Evolutionary conservation across 352 stramenopile species (phyloP), one percentile per base, ranked within the genome.

Genomic region (Phytophthora litchii): DNA sequence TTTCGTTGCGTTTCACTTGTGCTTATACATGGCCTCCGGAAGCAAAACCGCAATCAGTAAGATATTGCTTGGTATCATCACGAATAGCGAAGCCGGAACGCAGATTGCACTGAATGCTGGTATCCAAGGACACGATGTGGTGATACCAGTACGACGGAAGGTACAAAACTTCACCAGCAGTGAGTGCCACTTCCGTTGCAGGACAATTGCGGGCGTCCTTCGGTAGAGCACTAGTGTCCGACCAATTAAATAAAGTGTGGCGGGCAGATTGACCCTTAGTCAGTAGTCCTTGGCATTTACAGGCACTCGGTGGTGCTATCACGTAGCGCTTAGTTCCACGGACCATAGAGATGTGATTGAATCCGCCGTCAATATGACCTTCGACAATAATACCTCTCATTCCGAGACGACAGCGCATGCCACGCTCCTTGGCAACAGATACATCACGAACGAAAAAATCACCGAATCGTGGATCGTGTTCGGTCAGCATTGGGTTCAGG

Each of bases 111-210:
- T 99, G 96, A 23, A 95, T 94, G 66, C 89, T 98, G 23, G 97
- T 91, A 61, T 97, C 89, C 11, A 98, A 74, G 35, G 89, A 96
- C 6, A 98, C 87, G 64, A 99, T 98, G 64, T 96, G 97, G 70
- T 99, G 96, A 67, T 98, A 97, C 91, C 92, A 98, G 54, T 80
- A 89, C 7, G 92, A 97, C 7, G 95, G 95, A 23, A 98, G 67
- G 70, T 98, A 98, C 21, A 98, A 62, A 8, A 97, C 90, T 72
- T 99, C 95, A 4, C 96, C 96, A 1, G 86, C 76, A 16, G 83
- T 84, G 23, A 99, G 67, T 3, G 98, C 77, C 7, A 98, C 93
- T 59, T 99, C 95, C 6, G 91, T 94, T 9, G 76, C 73, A 8
- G 70, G 75, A 20, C 90, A 94, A 27, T 86, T 58, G 13, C 76